Evolutionary conservation across 805 yeast genomes (phyloP), one percentile per base, ranked within the genome.

Genomic region (Teunomyces lycoperdinae): DNA sequence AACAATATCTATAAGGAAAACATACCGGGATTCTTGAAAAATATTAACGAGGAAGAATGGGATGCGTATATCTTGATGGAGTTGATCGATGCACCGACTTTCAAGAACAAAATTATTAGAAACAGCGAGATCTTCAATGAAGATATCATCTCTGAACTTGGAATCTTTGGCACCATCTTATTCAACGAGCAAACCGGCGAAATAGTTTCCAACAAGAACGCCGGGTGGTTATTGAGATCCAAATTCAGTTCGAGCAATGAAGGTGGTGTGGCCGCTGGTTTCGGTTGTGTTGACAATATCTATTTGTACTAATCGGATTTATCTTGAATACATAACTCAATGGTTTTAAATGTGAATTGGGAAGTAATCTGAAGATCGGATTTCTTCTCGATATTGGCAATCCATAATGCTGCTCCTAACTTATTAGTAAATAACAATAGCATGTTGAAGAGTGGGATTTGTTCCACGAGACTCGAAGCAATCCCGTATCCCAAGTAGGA

Each of bases 251-350:
- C 85, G 3, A 86, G 96, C 46, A 84, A 94, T 66, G 99, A 94
- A 71, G 99, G 99, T 33, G 99, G 99, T 34, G 97, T 94, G 30
- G 98, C 98, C 17, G 99, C 99, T 11, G 99, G 99, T 1, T 92
- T 88, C 68, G 99, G 98, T 5, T 90, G 97, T 66, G 88, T 94
- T 35, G 99, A 94, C 66, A 87, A 90, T 60, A 76, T 90, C 32
- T 80, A 83, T 50, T 69, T 89, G 36, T 74, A 77, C 50, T 68
- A 60, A 43, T 26, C 14, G 41, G 41, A 38, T 16, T 38, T 38
- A 11, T 24, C 41, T 38, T 38, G 41, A 38, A 38, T 38, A 26
- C 13, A 38, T 29, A 38, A 20, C 14, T 38, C 41, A 11, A 24
- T 26, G 10, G 41, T 38, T 20, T 38, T 20, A 13, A 38, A 38